phyloP scores from a whole-genome alignment of 352 stramenopile genomes.

The Phytophthora pistaciae region DNA sequence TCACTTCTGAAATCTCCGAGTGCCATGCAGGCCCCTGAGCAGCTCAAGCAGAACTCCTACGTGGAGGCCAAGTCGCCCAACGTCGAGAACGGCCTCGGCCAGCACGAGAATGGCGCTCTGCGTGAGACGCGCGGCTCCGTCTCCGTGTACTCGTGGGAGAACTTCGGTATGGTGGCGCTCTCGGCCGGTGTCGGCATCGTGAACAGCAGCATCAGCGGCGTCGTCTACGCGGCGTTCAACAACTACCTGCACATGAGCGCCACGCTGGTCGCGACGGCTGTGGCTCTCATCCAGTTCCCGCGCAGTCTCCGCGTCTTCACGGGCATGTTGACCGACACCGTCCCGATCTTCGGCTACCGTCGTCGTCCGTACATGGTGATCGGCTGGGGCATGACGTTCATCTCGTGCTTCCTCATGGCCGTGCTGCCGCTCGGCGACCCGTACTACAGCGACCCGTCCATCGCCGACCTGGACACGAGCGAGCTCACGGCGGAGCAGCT shows the following conservation, averaged over 20 bases:
- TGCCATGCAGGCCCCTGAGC: slow-evolving; percentile 32
- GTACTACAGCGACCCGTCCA: slow-evolving; percentile 55
- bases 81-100: slow-evolving; percentile 19
- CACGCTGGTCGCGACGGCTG: slow-evolving; percentile 53
- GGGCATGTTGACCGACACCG: slow-evolving; percentile 79
- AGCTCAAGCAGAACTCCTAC: slow-evolving; percentile 43
- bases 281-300: slow-evolving; percentile 59
- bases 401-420: slow-evolving; percentile 56
- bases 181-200: slow-evolving; percentile 55
- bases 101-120: slow-evolving; percentile 46
- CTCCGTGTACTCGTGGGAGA: slow-evolving; percentile 50
- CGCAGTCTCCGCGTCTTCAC: slow-evolving; percentile 68
- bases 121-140: slow-evolving; percentile 41
- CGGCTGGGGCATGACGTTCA: slow-evolving; percentile 59
- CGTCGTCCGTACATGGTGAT: slow-evolving; percentile 86
- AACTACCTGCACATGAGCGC: slow-evolving; percentile 75
- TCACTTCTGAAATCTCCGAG: slow-evolving; percentile 36
- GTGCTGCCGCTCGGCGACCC: slow-evolving; percentile 53
- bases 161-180: slow-evolving; percentile 60
- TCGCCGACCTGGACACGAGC: slow-evolving; percentile 35
- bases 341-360: slow-evolving; percentile 82
- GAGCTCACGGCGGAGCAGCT: slow-evolving; percentile 45
- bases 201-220: slow-evolving; percentile 51
- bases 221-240: slow-evolving; percentile 70
- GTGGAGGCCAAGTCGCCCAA: slow-evolving; percentile 41